phyloP scores from a whole-genome alignment of 2,329 filamentous ascomycete genomes.

The Stromatinia cepivora region DNA sequence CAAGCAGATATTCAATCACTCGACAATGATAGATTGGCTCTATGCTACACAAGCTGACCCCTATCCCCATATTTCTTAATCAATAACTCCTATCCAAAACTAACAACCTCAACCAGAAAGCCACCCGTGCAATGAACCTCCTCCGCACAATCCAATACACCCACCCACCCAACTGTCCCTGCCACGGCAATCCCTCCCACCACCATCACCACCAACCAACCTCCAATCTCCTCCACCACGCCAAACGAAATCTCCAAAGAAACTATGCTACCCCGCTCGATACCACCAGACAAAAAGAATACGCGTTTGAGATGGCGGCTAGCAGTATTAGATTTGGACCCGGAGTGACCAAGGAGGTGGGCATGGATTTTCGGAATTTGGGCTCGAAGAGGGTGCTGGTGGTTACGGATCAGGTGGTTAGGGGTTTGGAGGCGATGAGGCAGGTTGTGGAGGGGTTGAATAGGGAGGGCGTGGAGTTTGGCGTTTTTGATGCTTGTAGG shows the following conservation, averaged over 20 bases:
- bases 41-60: not conserved
- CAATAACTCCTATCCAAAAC: not conserved
- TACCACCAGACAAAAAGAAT: slow-evolving; percentile 77
- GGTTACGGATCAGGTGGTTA: slow-evolving; percentile 83
- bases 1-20: too few relatives aligned
- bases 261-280: slow-evolving; percentile 76
- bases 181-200: slow-evolving; percentile 84
- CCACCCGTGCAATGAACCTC: slow-evolving; percentile 66
- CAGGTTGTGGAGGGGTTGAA: slow-evolving; percentile 81
- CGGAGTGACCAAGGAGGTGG: slow-evolving; percentile 90
- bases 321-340: slow-evolving; percentile 93
- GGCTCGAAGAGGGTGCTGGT: slow-evolving; percentile 84
- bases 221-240: slow-evolving; percentile 44
- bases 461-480: slow-evolving; percentile 75
- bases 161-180: slow-evolving; percentile 85
- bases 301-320: slow-evolving; percentile 98
- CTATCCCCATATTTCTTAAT: not conserved
- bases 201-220: slow-evolving; percentile 58
- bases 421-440: slow-evolving; percentile 83
- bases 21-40: too few relatives aligned
- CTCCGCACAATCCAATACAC: slow-evolving; percentile 89
- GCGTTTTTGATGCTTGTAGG: slow-evolving; percentile 76
- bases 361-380: slow-evolving; percentile 96
- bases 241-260: slow-evolving; percentile 49
- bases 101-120: slow-evolving; percentile 45